Evolutionary conservation across 2,329 filamentous ascomycete genomes (phyloP).

Genomic region (Oidium heveae): DNA sequence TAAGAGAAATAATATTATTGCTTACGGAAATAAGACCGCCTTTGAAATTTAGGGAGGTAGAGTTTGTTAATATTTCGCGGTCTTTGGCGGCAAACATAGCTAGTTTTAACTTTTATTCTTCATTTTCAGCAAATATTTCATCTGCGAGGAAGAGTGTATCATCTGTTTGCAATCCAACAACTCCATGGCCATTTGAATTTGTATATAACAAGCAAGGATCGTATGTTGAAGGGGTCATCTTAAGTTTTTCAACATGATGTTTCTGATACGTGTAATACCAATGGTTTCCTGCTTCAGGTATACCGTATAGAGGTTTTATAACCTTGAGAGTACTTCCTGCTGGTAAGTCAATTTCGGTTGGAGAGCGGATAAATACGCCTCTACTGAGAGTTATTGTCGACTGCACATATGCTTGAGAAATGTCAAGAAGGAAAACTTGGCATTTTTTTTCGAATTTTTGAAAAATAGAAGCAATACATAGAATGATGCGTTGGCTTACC

Average conservation of each 20-base stretch:
- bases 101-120: not conserved
- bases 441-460: not conserved
- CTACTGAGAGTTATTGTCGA: not conserved
- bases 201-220: slow-evolving; percentile 2
- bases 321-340: not conserved
- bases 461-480: not conserved
- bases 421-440: slow-evolving; percentile 1
- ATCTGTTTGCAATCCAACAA: slow-evolving; percentile 2
- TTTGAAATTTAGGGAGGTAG: slow-evolving; percentile 1
- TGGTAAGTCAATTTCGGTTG: not conserved
- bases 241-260: slow-evolving; percentile 1
- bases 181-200: not conserved
- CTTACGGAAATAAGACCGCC: not conserved
- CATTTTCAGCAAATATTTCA: not conserved
- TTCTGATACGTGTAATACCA: slow-evolving; percentile 1
- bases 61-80: not conserved
- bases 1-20: not conserved
- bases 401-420: slow-evolving; percentile 1
- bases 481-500: slow-evolving; percentile 1
- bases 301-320: not conserved
- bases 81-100: slow-evolving; percentile 1
- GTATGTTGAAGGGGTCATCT: slow-evolving; percentile 1
- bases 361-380: not conserved
- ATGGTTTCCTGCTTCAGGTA: slow-evolving; percentile 1
- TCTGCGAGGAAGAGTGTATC: not conserved